Evolutionary conservation across 129 eudicot genomes (phyloP), one percentile per base, ranked within the genome.

Genomic region (Calendula officinalis): DNA sequence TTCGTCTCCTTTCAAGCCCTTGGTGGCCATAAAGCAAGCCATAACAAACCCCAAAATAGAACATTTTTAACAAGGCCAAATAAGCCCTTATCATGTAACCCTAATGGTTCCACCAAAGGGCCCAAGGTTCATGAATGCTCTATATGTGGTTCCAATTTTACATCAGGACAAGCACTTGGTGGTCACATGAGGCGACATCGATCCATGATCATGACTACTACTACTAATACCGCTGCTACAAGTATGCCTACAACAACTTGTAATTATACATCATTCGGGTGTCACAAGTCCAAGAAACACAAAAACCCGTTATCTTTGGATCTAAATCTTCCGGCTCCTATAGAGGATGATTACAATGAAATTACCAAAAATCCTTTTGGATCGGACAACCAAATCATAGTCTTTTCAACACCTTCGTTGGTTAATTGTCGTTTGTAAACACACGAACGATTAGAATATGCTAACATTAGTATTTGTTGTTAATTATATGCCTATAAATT

Each of bases 261-360:
- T 42, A 39, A n/a, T n/a, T n/a, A 36, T 2, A 41, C 56, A 35
- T 13, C 38, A 3, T 37, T 39, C 3, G 69, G 30, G 32, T 16
- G 53, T n/a, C 74, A 58, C 3, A 80, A 79, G 43, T 36, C 43
- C 5, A 80, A 81, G 73, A 81, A 67, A 56, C 68, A 75, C 13
- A 78, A 78, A 34, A 75, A 60, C 15, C 2, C 70, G 2, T 59
- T 70, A 22, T 50, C 78, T 0, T 78, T 90, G 43, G 95, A 90
- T 69, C 83, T 90, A 4, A 90, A 90, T 64, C 81, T 84, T 37
- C 97, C 95, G 1, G 95, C 97, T 2, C 86, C 92, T 30, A 27
- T 55, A 0, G 90, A 84, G 34, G 95, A 86, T 34, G 84, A 79
- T 56, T 53, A 74, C 9, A 45, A 48, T 4, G 84, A 86, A 48